Evolutionary conservation across 2,329 filamentous ascomycete species (phyloP).

Genomic region (Colletotrichum filicis): DNA sequence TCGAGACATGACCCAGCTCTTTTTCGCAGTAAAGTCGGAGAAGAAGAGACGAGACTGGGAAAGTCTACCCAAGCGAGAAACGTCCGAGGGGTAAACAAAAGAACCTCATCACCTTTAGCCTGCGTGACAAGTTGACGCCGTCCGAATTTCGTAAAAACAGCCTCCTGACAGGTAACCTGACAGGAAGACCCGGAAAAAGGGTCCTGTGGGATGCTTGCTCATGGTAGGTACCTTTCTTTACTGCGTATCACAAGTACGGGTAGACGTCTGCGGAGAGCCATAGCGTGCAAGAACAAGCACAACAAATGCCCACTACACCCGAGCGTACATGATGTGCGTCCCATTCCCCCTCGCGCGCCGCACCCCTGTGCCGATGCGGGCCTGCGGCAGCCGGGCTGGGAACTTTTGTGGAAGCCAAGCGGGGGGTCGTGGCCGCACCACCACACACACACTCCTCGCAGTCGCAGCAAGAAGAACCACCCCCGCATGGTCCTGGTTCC

Average conservation of each 20-base stretch:
- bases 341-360: not conserved
- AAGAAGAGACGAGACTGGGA: not conserved
- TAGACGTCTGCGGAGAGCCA: not conserved
- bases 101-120: not conserved
- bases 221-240: not conserved
- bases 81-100: not conserved
- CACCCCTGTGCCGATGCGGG: slow-evolving; percentile 34
- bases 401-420: slow-evolving; percentile 36
- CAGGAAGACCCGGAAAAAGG: not conserved
- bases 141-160: not conserved
- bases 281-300: slow-evolving; percentile 8
- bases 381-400: slow-evolving; percentile 33
- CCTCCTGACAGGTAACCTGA: not conserved
- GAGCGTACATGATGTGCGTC: slow-evolving; percentile 11
- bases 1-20: not conserved
- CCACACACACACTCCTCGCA: slow-evolving; percentile 14
- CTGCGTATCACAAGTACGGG: too few species aligned
- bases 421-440: slow-evolving; percentile 15
- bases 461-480: slow-evolving; percentile 14
- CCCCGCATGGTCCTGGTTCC: slow-evolving; percentile 16
- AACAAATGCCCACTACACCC: not conserved
- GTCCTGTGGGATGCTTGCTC: not conserved
- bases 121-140: not conserved
- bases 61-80: not conserved
- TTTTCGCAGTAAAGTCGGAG: not conserved